phyloP scores from a whole-genome alignment of 306 rosid species.

The Prunus kanzakura region DNA sequence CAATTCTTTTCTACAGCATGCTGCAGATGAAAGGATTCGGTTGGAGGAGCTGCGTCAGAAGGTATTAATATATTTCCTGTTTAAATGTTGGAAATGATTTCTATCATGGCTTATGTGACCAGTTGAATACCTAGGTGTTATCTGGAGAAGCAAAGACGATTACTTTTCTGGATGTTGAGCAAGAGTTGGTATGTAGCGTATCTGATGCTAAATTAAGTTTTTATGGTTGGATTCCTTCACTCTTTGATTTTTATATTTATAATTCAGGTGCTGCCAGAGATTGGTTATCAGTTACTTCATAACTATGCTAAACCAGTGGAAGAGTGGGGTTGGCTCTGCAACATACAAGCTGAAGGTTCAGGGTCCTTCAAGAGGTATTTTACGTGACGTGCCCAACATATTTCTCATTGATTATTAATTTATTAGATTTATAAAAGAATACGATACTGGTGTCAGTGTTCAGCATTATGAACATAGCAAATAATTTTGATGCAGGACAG shows the following conservation, averaged over 20 bases:
- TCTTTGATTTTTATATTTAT: slow-evolving; percentile 26
- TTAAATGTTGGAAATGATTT: slow-evolving; percentile 21
- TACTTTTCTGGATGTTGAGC: slow-evolving; percentile 68
- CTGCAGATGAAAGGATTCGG: slow-evolving; percentile 94
- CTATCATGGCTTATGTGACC: slow-evolving; percentile 23
- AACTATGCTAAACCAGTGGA: slow-evolving; percentile 58
- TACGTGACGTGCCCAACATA: not conserved
- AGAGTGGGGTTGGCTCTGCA: slow-evolving; percentile 98
- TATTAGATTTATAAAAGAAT: not conserved
- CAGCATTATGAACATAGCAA: not conserved
- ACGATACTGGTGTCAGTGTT: not conserved
- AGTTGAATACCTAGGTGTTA: slow-evolving; percentile 51
- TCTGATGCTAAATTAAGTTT: slow-evolving; percentile 29
- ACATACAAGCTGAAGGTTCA: slow-evolving; percentile 55
- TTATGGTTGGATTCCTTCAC: not conserved
- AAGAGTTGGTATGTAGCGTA: slow-evolving; percentile 64
- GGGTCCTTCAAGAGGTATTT: slow-evolving; percentile 66
- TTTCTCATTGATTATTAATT: not conserved
- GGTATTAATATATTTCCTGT: slow-evolving; percentile 40
- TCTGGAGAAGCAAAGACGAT: slow-evolving; percentile 74
- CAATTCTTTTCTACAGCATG: slow-evolving; percentile 58
- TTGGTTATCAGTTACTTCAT: slow-evolving; percentile 74
- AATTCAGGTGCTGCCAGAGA: slow-evolving; percentile 73
- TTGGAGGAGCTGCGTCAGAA: slow-evolving; percentile 85
- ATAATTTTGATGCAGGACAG: not conserved